A percentile compares a stretch with the other conserved stretches of the same genome.
Conservation (phyloP, 345 rosid genomes). For the Brassica napus region Da-Ae NC_063435.1:4546001-4546500, state of each 20-base stretch:
- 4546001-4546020: constrained; percentile 77
- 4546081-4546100: constrained; percentile 55
- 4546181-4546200: neutral
- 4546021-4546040: constrained; percentile 64
- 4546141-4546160: constrained; percentile 9
- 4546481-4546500: too few relatives aligned
- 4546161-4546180: constrained; percentile 16
- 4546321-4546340: constrained; percentile 47
- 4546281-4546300: constrained; percentile 36
- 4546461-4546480: neutral
- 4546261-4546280: constrained; percentile 21
- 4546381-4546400: neutral
- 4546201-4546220: constrained; percentile 2
- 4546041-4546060: constrained; percentile 72
- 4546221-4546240: constrained; percentile 1
- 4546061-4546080: constrained; percentile 67
- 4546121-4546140: constrained; percentile 36
- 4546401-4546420: neutral
- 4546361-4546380: constrained; percentile 2
- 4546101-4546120: constrained; percentile 53
- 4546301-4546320: constrained; percentile 43
- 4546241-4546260: constrained; percentile 9
- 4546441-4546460: neutral
- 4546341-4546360: constrained; percentile 49
- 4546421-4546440: neutral